Evolutionary conservation across 1,284 basidiomycete species (phyloP).

Genomic region (Cutaneotrichosporon sp.): DNA sequence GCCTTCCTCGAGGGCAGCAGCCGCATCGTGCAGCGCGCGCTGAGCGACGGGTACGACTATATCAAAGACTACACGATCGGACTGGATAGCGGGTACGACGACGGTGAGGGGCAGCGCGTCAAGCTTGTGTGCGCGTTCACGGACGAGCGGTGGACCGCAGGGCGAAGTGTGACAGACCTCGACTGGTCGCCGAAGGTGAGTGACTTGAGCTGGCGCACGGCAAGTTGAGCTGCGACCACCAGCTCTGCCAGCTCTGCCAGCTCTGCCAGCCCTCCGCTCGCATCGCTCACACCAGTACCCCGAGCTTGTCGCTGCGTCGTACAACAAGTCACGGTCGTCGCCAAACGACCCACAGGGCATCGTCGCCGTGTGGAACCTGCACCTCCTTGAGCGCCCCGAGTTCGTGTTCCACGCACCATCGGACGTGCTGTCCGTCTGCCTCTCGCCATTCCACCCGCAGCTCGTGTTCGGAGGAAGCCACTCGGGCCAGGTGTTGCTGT

Average conservation of each 20-base stretch:
- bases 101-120: conserved; percentile 81
- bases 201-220: not conserved
- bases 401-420: conserved; percentile 96
- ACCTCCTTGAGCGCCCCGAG: conserved; percentile 90
- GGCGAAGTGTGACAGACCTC: conserved; percentile 89
- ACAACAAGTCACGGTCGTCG: conserved; percentile 91
- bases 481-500: conserved; percentile 94
- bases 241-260: not conserved
- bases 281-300: conserved; percentile 71
- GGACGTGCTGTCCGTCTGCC: conserved; percentile 92
- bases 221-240: not conserved
- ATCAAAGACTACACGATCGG: conserved; percentile 91
- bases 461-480: conserved; percentile 97
- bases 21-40: conserved; percentile 91
- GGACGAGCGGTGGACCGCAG: conserved; percentile 83
- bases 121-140: conserved; percentile 86
- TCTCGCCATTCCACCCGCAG: conserved; percentile 97
- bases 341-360: conserved; percentile 94
- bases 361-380: conserved; percentile 96
- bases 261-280: not conserved
- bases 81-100: conserved; percentile 73
- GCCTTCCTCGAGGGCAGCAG: conserved; percentile 94
- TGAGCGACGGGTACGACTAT: conserved; percentile 96
- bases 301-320: conserved; percentile 90
- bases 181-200: conserved; percentile 95